Evolutionary conservation across 768 basidiomycete genomes (phyloP).

Genomic region (Suillus clintonianus): DNA sequence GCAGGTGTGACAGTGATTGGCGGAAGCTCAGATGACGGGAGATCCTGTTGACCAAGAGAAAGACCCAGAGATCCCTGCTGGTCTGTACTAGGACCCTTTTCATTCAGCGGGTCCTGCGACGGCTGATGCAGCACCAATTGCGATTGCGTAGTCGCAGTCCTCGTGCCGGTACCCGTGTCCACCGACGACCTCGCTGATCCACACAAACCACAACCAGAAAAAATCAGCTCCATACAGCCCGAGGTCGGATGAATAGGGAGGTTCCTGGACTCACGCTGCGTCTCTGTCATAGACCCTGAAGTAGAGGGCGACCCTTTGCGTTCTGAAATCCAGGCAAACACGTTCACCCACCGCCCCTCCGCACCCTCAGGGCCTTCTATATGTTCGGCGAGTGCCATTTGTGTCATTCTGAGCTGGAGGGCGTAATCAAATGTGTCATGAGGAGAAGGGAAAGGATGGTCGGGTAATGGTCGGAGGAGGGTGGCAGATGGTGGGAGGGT

Average conservation of each 20-base stretch:
- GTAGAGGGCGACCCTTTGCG: conserved; percentile 35
- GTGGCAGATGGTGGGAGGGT: conserved; percentile 40
- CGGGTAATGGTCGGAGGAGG: conserved; percentile 48
- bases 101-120: conserved; percentile 13
- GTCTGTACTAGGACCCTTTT: conserved; percentile 3
- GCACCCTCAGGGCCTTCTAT: conserved; percentile 87
- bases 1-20: conserved; percentile 67
- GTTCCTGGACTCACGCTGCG: conserved; percentile 21
- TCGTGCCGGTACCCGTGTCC: conserved; percentile 25
- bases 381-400: conserved; percentile 77
- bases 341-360: conserved; percentile 75
- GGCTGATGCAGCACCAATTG: conserved; percentile 16
- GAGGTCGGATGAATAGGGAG: not conserved
- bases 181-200: conserved; percentile 30
- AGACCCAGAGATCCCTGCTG: conserved; percentile 9
- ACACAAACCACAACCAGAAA: conserved; percentile 2
- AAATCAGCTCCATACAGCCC: conserved; percentile 1
- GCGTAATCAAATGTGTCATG: conserved; percentile 74
- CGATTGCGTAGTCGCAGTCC: conserved; percentile 24
- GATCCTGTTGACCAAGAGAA: not conserved
- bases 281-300: conserved; percentile 17
- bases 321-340: conserved; percentile 85
- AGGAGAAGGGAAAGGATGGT: conserved; percentile 50
- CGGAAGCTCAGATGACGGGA: conserved; percentile 11
- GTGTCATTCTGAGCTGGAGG: conserved; percentile 84